Conservation (phyloP, 2,329 filamentous ascomycete species). For the Laburnicola sp. region DNA sequence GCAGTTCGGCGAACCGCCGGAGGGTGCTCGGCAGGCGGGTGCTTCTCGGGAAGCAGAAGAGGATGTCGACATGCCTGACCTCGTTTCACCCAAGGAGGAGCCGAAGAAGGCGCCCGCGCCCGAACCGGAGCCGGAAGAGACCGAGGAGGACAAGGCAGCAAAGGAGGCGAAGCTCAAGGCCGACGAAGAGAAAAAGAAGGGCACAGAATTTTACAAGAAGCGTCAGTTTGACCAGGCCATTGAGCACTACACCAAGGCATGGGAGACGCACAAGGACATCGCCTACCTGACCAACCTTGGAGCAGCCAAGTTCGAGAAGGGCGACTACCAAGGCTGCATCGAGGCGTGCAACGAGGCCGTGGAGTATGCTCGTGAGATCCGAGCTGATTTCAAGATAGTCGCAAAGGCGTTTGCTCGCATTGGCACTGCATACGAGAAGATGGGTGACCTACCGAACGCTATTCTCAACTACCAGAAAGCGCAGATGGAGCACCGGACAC, state of each 20-base stretch:
- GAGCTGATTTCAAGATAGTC: constrained; percentile 97
- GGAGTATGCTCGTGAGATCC: constrained; percentile 83
- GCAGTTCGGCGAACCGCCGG: constrained; percentile 64
- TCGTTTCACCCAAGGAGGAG: constrained; percentile 60
- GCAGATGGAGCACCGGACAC: constrained; percentile 93
- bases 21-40: constrained; percentile 47
- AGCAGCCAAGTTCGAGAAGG: constrained; percentile 94
- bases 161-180: constrained; percentile 90
- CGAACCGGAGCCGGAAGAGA: constrained; percentile 66
- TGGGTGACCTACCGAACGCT: constrained; percentile 76
- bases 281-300: constrained; percentile 97
- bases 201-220: constrained; percentile 98
- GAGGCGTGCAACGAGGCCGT: constrained; percentile 85
- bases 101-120: constrained; percentile 52
- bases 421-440: constrained; percentile 89
- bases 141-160: constrained; percentile 81
- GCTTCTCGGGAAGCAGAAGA: constrained; percentile 61
- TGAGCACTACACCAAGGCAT: constrained; percentile 90
- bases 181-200: constrained; percentile 90
- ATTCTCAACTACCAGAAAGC: constrained; percentile 91
- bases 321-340: constrained; percentile 85
- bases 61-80: constrained; percentile 79
- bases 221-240: constrained; percentile 94
- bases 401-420: constrained; percentile 98
- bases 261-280: constrained; percentile 94